Evolutionary conservation across 345 rosid genomes (phyloP), one percentile per base, ranked within the genome.

Genomic region (Pistacia integerrima): DNA sequence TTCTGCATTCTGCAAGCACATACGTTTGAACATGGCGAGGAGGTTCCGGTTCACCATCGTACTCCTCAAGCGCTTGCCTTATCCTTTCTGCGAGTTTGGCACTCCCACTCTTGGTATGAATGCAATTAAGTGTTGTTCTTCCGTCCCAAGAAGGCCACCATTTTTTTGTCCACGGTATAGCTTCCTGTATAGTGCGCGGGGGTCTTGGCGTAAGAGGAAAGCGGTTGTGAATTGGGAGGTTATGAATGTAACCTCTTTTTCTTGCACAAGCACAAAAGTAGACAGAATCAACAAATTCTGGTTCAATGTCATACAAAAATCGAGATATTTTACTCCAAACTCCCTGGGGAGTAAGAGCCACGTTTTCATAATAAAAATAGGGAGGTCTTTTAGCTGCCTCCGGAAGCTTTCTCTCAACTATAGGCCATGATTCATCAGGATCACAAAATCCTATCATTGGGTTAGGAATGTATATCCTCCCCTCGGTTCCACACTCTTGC

Each of bases 201-300:
- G 78, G 83, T 46, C 52, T 38, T 33, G 85, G 88, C 1, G 61
- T 54, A 22, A 85, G 59, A 5, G 73, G 78, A 63, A 61, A 81
- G 0, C 87, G 38, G 49, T 74, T 66, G 2, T 59, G 64, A 52
- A 84, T 81, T 4, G 87, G 84, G 14, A 84, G 84, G 64, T 84
- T 82, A 35, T 84, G 87, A 2, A 84, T 52, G n/a, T 84, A 82
- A 8, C 87, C 85, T 28, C 84, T 59, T 18, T 85, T 82, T 13
- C 84, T 76, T 5, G 77, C 75, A 59, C 81, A 75, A 62, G 79
- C 78, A 68, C 78, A 79, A 54, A 79, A 79, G 30, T 75, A 46
- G 11, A 14, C 16, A 1, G 41, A 85, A 59, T 85, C 88, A 7
- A 80, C 79, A 28, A 85, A 85, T 14, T 82, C 84, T 0, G 77